Percentiles rank a stretch among this genome's conserved stretches.
phyloP scores from a whole-genome alignment of 2,329 filamentous ascomycete genomes.

The Trichoderma aggressivum region DNA sequence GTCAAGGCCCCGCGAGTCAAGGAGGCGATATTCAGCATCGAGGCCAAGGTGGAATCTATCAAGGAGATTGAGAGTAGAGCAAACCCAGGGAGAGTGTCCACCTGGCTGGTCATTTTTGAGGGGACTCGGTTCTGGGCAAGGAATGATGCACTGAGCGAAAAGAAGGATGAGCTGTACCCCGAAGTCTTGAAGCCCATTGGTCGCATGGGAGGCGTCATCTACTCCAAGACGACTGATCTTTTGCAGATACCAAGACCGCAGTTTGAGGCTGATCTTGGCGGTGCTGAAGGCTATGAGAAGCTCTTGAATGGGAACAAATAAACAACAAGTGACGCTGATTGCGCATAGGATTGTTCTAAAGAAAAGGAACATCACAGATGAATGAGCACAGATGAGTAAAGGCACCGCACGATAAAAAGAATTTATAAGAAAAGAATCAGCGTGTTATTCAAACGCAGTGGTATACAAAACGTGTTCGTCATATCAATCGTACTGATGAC shows the following conservation, averaged over 20 bases:
- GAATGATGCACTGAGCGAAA: constrained; percentile 81
- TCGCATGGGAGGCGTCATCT: constrained; percentile 82
- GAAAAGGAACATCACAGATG: not conserved
- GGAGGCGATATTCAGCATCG: constrained; percentile 79
- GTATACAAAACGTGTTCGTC: constrained; percentile 16
- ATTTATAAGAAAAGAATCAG: not conserved
- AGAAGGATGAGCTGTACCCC: constrained; percentile 70
- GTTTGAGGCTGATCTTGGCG: constrained; percentile 51
- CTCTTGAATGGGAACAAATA: constrained; percentile 43
- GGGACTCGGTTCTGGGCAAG: constrained; percentile 84
- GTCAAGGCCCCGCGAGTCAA: constrained; percentile 71
- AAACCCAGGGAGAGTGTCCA: constrained; percentile 69
- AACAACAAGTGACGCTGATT: constrained; percentile 8
- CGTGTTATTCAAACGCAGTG: constrained; percentile 11
- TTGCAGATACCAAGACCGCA: constrained; percentile 67
- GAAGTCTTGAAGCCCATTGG: constrained; percentile 70
- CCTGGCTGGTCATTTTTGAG: constrained; percentile 73
- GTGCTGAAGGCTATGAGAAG: constrained; percentile 54
- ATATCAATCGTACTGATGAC: constrained; percentile 8
- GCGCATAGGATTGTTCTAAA: not conserved
- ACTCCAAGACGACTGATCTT: constrained; percentile 65
- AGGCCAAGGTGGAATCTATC: constrained; percentile 71
- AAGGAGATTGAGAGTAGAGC: constrained; percentile 74
- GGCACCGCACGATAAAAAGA: not conserved
- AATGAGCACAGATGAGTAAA: not conserved